Base-by-base conservation (phyloP, 768 basidiomycete species). In the Sporobolomyces roseus region DNA sequence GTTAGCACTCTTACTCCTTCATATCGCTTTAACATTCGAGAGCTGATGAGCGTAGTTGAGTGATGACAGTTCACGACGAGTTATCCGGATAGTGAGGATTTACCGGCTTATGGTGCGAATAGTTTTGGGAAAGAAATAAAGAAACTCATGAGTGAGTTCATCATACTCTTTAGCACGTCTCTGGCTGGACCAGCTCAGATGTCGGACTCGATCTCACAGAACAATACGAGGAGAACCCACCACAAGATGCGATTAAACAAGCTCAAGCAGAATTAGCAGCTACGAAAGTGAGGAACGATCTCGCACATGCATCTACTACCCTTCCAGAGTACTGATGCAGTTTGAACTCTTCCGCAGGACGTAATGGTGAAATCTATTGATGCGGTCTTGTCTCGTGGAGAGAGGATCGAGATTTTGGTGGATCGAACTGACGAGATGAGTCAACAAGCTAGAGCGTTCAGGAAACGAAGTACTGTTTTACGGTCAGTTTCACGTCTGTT, bases 341-440 rank as follows among this genome's bases (percentile, higher is more conserved):
- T n/a, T 88, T 68, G 33, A 52, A 70, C 67, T n/a, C n/a, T n/a
- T n/a, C n/a, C n/a, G n/a, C n/a, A n/a, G n/a, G 68, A 71, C 27
- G 72, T 72, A 16, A 74, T 77, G 75, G 93, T 97, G 58, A 90
- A 97, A 79, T 97, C 71, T 92, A 97, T 80, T 59, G 63, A 68
- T 48, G 62, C 65, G 19, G 94, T 98, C 71, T 84, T 99, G 48
- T 88, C 85, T 61, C 84, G 96, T 43, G 96, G 96, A 29, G 96
- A 99, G 79, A 84, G 96, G 61, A 91, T 99, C 73, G 94, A 97
- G 78, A 83, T 97, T 23, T 84, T 99, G 59, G 90, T 98, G 35
- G 92, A 97, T 83, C 65, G 72, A 83, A 99, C 96, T 33, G 93
- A 97, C 77, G 88, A 84, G 62, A 90, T 99, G 87, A 89, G 90